Conservation (phyloP, 2,329 filamentous ascomycete species). For the Scleromitrula shiraiana region DNA sequence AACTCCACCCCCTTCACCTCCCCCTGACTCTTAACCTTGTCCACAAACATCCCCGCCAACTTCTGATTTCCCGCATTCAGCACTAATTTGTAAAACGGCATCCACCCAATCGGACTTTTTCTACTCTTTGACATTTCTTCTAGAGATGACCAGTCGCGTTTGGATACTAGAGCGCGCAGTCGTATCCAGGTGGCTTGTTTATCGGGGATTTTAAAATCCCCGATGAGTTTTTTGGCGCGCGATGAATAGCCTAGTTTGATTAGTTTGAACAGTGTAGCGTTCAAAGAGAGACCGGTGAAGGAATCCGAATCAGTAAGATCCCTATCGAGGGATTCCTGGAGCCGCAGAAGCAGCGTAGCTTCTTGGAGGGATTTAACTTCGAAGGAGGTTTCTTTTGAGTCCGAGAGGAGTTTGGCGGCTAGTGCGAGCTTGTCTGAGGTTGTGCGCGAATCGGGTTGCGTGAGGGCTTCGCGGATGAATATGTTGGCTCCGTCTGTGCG, state of each 20-base stretch:
- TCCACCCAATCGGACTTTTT: constrained; percentile 94
- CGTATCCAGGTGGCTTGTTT: constrained; percentile 84
- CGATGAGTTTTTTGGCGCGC: constrained; percentile 78
- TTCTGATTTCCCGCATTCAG: constrained; percentile 85
- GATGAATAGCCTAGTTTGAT: constrained; percentile 75
- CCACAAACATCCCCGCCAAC: constrained; percentile 84
- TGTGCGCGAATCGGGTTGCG: constrained; percentile 60
- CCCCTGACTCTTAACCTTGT: constrained; percentile 86
- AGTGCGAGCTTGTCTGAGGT: constrained; percentile 82
- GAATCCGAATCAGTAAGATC: constrained; percentile 59
- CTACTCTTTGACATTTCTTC: constrained; percentile 72
- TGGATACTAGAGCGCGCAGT: constrained; percentile 79
- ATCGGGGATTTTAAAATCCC: constrained; percentile 87
- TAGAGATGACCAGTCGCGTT: constrained; percentile 85
- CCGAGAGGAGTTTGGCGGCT: constrained; percentile 72
- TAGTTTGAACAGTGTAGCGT: constrained; percentile 87
- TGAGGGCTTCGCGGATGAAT: constrained; percentile 75
- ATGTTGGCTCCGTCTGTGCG: constrained; percentile 81
- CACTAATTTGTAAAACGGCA: constrained; percentile 84
- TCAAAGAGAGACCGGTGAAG: constrained; percentile 77
- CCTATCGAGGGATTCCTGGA: constrained; percentile 80
- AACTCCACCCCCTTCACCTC: constrained; percentile 67
- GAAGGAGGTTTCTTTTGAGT: constrained; percentile 71
- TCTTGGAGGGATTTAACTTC: constrained; percentile 74
- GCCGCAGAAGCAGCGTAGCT: constrained; percentile 67